Evolutionary conservation across 805 yeast genomes (phyloP), one percentile per base, ranked within the genome.

Genomic region (Candida ascalaphidarum): DNA sequence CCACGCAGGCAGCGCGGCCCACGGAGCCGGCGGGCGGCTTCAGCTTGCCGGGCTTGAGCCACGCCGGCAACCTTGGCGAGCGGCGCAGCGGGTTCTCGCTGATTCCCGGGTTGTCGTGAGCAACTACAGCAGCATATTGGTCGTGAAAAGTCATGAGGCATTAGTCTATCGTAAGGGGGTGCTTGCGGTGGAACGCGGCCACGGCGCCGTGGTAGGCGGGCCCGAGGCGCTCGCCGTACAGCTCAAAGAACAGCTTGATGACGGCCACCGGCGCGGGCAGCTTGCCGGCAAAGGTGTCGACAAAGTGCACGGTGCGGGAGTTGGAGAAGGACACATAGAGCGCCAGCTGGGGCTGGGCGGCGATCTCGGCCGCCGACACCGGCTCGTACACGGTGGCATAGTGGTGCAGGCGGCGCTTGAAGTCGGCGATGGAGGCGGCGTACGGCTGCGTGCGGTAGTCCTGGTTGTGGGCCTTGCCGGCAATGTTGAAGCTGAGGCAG

Each of bases 381-480:
- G 46, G 39, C 34, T 40, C 44, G 24, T 34, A 41, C 3, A 34
- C 61, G 24, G 44, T 39, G 27, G 53, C 58, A 48, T 80, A 80
- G 37, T 68, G 65, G 23, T 60, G 51, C 8, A 77, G 57, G 37
- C 88, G 61, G 28, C 60, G 58, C 23, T 75, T 60, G 43, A 80
- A 80, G 54, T 79, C 86, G 3, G 52, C 38, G 11, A 77, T 65
- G 3, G 85, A 75, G 5, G 45, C 45, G 19, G 63, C 63, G 38
- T 73, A 70, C 24, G 72, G 68, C 37, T 61, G 58, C 26, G 67
- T 66, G 30, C 48, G 53, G 48, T 80, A 80, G 46, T 80, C 88
- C 21, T 62, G 65, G 43, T 77, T 77, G 29, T 55, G 59, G 1
- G 85, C 68, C 48, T 80, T 80, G 28, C 74, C 71, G 40, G 71